phyloP scores from a whole-genome alignment of 139 green algal species.

The Chlamydomonas asymmetrica region DNA sequence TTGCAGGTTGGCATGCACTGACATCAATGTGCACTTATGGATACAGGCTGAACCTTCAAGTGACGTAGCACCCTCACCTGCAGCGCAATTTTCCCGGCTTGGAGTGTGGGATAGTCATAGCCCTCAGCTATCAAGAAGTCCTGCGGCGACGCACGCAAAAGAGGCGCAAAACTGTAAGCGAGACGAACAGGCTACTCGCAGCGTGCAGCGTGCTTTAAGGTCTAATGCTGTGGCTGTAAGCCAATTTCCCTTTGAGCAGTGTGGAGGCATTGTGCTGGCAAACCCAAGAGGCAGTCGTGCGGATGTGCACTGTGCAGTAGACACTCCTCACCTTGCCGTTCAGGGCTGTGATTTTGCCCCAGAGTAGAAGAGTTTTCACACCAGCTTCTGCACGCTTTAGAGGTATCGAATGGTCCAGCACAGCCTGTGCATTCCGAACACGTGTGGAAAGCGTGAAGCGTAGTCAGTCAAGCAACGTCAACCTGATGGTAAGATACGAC shows the following conservation, averaged over 20 bases:
- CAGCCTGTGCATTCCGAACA: constrained; percentile 59
- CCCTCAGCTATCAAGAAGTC: constrained; percentile 75
- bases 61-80: no score
- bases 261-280: background rate
- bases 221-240: background rate
- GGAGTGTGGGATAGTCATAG: constrained; percentile 41
- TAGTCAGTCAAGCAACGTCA: background rate
- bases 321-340: constrained; percentile 64
- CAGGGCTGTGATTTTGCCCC: constrained; percentile 55
- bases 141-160: constrained; percentile 29
- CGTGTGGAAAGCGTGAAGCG: no score
- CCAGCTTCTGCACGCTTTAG: constrained; percentile 68
- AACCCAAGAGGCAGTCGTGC: background rate
- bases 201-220: background rate
- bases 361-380: constrained; percentile 56
- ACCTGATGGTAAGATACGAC: background rate
- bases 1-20: constrained; percentile 39
- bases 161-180: no score
- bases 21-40: no score
- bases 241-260: background rate
- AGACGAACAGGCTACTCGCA: no score
- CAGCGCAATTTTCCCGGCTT: no score
- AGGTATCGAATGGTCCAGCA: constrained; percentile 61
- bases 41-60: no score
- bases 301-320: background rate